Percentiles rank a stretch among this genome's conserved stretches.
phyloP scores from a whole-genome alignment of 2,329 filamentous ascomycete genomes.

The Aureobasidium pullulans region DNA sequence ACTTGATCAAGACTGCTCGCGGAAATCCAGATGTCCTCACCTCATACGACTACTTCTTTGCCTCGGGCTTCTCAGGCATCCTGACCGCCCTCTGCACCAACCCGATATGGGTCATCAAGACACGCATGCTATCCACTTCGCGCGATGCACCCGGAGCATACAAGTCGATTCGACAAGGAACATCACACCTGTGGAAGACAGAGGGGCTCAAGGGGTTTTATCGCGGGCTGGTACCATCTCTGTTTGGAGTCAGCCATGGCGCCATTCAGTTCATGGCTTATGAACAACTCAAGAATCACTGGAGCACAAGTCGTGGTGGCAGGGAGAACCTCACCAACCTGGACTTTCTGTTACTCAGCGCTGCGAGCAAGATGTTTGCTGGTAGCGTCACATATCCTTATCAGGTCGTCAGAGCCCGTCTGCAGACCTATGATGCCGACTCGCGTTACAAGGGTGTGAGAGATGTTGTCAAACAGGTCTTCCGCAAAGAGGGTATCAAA shows the following conservation, averaged over 20 bases:
- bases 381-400: conserved; percentile 91
- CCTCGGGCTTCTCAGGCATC: conserved; percentile 62
- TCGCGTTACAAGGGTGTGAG: conserved; percentile 62
- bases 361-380: conserved; percentile 75
- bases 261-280: conserved; percentile 96
- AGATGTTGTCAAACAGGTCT: conserved; percentile 68
- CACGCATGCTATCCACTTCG: conserved; percentile 87
- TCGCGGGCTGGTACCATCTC: conserved; percentile 71
- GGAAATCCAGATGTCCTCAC: conserved; percentile 39
- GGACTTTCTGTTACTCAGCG: conserved; percentile 75
- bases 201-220: conserved; percentile 82
- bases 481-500: conserved; percentile 66
- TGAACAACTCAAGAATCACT: conserved; percentile 62
- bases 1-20: conserved; percentile 39
- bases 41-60: conserved; percentile 69
- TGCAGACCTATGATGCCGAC: conserved; percentile 84
- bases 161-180: conserved; percentile 65
- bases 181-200: conserved; percentile 54
- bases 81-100: conserved; percentile 80
- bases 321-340: conserved; percentile 53
- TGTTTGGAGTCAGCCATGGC: conserved; percentile 84
- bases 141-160: conserved; percentile 70
- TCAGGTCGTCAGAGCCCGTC: conserved; percentile 77
- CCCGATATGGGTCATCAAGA: conserved; percentile 97
- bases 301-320: conserved; percentile 36